Base-by-base conservation (phyloP, 208 protist species). In the Trypanosoma lewisi region DNA sequence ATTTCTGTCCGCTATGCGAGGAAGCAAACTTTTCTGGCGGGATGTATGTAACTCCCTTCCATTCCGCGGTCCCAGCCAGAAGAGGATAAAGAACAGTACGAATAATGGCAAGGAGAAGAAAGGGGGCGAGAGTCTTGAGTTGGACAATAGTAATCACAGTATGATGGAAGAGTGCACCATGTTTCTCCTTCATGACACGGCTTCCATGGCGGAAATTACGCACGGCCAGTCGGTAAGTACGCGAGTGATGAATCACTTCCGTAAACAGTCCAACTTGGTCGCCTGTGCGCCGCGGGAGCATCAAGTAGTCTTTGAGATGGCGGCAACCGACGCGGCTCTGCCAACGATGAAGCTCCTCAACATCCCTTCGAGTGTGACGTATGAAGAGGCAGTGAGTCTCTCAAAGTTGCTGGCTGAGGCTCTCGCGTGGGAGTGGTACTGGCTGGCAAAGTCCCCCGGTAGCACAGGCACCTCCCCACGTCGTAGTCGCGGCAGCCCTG, bases 181-280 rank as follows among this genome's bases (percentile, higher is more conserved):
- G 21, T 49, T 41, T n/a, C 61, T 85, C 42, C 63, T 86, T 39
- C 19, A 19, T 6, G 78, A 79, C 47, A 59, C 78, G 31, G 49
- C 65, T 45, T 63, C 54, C 5, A 45, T 82, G 0, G 64, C 75
- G 27, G 39, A 61, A 27, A 80, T 87, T 27, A 82, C 82, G 11
- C 82, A 87, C 57, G 64, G 62, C 17, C 75, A 82, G 61, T 75
- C 75, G 0, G 70, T 81, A 12, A 67, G 82, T 49, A 65, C 77
- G 41, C 67, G 44, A 49, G 36, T 87, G n/a, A 27, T 83, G 16
- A 30, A 36, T 4, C 63, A 52, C 12, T 64, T 87, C 49, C 56
- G 57, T 31, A 39, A 56, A 19, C 82, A 82, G 42, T 75, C 71
- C 0, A 12, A 17, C 12, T 41, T 49, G 25, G 41, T 59, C 14